phyloP scores from a whole-genome alignment of 2,329 filamentous ascomycete species.

The Tolypocladium ophioglossoides region DNA sequence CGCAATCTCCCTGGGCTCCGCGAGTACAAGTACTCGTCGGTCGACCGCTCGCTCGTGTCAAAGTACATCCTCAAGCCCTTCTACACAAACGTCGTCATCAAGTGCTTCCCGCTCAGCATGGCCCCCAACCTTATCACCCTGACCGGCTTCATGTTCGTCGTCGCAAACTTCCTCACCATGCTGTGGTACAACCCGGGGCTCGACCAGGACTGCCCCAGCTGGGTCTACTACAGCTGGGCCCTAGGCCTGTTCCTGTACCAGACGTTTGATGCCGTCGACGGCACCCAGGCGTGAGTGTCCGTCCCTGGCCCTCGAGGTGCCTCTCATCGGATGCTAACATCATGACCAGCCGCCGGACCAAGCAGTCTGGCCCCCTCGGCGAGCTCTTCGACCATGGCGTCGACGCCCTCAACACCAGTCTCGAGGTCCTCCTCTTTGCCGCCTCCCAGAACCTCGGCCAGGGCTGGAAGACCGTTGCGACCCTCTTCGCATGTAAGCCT shows the following conservation, averaged over 20 bases:
- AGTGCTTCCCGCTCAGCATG: slow-evolving; percentile 92
- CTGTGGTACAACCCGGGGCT: slow-evolving; percentile 94
- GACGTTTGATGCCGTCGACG: slow-evolving; percentile 96
- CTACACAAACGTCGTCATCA: slow-evolving; percentile 89
- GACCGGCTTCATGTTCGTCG: slow-evolving; percentile 79
- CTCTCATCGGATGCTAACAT: not conserved
- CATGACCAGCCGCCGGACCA: slow-evolving; percentile 60
- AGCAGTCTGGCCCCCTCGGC: slow-evolving; percentile 84
- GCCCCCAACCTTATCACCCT: slow-evolving; percentile 83
- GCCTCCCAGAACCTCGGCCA: slow-evolving; percentile 89
- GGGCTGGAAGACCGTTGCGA: slow-evolving; percentile 77
- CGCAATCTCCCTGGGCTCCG: slow-evolving; percentile 79
- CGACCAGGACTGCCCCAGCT: slow-evolving; percentile 83
- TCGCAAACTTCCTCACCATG: slow-evolving; percentile 81
- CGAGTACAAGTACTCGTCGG: slow-evolving; percentile 89
- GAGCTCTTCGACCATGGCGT: slow-evolving; percentile 98
- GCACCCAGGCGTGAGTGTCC: slow-evolving; percentile 69
- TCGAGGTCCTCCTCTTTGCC: slow-evolving; percentile 87
- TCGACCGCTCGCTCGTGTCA: slow-evolving; percentile 83
- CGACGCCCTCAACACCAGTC: slow-evolving; percentile 90
- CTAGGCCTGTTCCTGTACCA: slow-evolving; percentile 89
- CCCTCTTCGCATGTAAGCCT: slow-evolving; percentile 66
- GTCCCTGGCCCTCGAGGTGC: not conserved
- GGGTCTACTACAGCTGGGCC: slow-evolving; percentile 93
- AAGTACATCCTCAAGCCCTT: slow-evolving; percentile 96